These are phyloP conservation scores for Beauveria bassiana DNA, from an alignment of 2,329 filamentous ascomycete species.

Conservation along the genomic window DNA sequence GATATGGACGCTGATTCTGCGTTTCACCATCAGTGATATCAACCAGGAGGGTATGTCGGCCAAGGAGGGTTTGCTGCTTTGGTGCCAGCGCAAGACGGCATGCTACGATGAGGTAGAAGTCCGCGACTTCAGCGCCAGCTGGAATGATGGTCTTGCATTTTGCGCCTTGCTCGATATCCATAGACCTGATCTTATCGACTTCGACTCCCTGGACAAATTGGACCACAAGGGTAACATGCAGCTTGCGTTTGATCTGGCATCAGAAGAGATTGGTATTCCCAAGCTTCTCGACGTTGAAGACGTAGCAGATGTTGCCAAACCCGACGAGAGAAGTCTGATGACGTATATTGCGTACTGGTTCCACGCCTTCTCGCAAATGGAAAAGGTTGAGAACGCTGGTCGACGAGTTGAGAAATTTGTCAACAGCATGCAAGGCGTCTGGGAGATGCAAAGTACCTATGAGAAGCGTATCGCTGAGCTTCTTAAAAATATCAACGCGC, in stretches of 20 bases:
- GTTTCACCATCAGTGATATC: conserved; percentile 98
- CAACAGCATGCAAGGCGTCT: conserved; percentile 96
- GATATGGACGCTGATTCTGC: conserved; percentile 96
- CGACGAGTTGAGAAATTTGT: conserved; percentile 97
- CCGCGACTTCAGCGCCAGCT: conserved; percentile 87
- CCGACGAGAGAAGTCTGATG: conserved; percentile 95
- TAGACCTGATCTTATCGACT: conserved; percentile 93
- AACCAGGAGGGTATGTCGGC: conserved; percentile 96
- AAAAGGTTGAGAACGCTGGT: conserved; percentile 95
- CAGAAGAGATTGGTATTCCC: conserved; percentile 94
- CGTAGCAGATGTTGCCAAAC: conserved; percentile 92
- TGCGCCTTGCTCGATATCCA: conserved; percentile 96
- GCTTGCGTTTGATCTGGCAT: conserved; percentile 90
- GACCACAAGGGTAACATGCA: conserved; percentile 98
- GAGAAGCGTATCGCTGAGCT: conserved; percentile 85
- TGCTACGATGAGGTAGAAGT: conserved; percentile 98
- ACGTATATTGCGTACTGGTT: conserved; percentile 99
- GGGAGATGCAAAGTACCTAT: conserved; percentile 98
- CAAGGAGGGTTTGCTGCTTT: conserved; percentile 88
- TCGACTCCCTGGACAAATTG: conserved; percentile 84
- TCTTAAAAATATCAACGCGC: conserved; percentile 63
- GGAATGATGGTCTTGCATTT: conserved; percentile 96
- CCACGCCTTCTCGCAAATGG: conserved; percentile 98
- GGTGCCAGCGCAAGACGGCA: conserved; percentile 97
- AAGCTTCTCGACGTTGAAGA: conserved; percentile 95